These are phyloP conservation scores for Rhynchosporium secalis DNA, from an alignment of 2,329 filamentous ascomycete genomes.

Conservation along the genomic window DNA sequence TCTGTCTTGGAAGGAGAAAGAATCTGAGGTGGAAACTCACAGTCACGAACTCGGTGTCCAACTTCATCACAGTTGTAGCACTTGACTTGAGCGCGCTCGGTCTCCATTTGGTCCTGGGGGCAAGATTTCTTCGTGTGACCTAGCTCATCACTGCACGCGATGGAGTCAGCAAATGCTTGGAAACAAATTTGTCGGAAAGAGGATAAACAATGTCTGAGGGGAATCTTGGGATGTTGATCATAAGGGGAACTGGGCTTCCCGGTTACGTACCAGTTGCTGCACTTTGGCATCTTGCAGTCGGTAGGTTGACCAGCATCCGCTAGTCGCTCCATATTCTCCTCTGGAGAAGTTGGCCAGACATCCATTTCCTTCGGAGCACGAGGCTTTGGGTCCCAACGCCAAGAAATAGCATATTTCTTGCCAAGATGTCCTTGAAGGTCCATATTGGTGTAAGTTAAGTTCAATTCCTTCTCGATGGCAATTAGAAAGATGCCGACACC, in stretches of 20 bases:
- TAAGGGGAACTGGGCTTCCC: no score
- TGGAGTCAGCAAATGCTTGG: no score
- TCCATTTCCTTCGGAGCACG: slow-evolving; percentile 58
- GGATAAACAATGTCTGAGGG: no score
- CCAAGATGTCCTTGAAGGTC: slow-evolving; percentile 68
- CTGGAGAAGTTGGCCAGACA: slow-evolving; percentile 57
- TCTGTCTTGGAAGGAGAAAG: neutral
- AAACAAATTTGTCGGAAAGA: no score
- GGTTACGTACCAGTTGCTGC: slow-evolving; percentile 39
- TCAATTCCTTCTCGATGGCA: slow-evolving; percentile 57
- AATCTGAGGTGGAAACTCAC: slow-evolving; percentile 45
- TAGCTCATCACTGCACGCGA: slow-evolving; percentile 25
- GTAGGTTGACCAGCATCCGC: slow-evolving; percentile 64
- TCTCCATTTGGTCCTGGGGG: slow-evolving; percentile 56
- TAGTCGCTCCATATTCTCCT: slow-evolving; percentile 65
- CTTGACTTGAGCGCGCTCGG: slow-evolving; percentile 49
- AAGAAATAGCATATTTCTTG: slow-evolving; percentile 63
- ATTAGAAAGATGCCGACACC: slow-evolving; percentile 61
- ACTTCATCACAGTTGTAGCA: slow-evolving; percentile 65
- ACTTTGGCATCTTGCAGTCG: slow-evolving; percentile 58
- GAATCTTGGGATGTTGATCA: no score
- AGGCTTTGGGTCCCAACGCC: slow-evolving; percentile 60
- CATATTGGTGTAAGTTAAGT: slow-evolving; percentile 65
- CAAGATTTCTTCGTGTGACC: slow-evolving; percentile 65
- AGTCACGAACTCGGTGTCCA: slow-evolving; percentile 70